Conservation (phyloP, 306 rosid species). For the Canavalia gladiata region DNA sequence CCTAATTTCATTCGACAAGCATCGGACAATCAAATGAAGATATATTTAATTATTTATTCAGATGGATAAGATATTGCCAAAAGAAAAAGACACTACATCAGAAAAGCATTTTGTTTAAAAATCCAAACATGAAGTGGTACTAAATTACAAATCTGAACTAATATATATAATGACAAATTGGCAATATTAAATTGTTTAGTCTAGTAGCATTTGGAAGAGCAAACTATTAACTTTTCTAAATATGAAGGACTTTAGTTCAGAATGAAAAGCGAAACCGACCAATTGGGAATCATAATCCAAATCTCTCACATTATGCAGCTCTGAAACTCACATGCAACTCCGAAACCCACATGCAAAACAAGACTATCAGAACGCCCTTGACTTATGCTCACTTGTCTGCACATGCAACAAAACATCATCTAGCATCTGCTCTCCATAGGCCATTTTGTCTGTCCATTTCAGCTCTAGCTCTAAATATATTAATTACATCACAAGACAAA, state of each 20-base stretch:
- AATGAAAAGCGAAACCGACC: neutral
- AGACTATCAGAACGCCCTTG: slow-evolving; percentile 40
- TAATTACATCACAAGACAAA: slow-evolving; percentile 38
- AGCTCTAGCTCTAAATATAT: neutral
- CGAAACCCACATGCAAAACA: slow-evolving; percentile 58
- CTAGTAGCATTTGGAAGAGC: neutral
- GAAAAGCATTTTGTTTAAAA: no score
- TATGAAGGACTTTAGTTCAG: slow-evolving; percentile 18
- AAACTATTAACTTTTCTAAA: neutral
- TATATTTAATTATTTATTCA: no score
- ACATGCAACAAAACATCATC: slow-evolving; percentile 41
- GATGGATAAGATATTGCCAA: no score
- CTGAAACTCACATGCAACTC: slow-evolving; percentile 58
- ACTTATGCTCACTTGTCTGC: slow-evolving; percentile 49
- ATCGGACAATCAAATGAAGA: no score
- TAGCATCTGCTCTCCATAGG: slow-evolving; percentile 5
- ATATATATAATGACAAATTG: neutral
- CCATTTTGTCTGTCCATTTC: slow-evolving; percentile 31
- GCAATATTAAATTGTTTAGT: neutral
- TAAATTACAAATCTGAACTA: no score
- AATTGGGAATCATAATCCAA: slow-evolving; percentile 49
- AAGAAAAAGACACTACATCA: no score
- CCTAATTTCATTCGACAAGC: no score
- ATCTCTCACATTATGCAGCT: slow-evolving; percentile 45
- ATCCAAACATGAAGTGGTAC: no score